Base-by-base conservation (phyloP, 139 green algal species). In the Micractinium conductrix region DNA sequence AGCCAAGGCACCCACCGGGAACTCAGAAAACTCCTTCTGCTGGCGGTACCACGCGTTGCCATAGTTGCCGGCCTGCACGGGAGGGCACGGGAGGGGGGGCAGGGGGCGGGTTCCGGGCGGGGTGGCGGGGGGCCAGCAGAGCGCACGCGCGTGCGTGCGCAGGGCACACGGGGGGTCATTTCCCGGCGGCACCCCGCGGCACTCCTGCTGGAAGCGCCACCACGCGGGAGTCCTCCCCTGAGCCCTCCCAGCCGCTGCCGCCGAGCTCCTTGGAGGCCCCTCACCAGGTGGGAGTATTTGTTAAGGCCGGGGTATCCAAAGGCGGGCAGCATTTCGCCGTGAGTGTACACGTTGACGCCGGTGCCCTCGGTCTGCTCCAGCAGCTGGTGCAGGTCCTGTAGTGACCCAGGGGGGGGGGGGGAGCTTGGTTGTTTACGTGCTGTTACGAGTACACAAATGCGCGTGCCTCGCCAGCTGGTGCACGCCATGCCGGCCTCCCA, bases 321-420 rank as follows among this genome's bases (percentile, higher is more conserved):
- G 0, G 89, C 93, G 22, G 92, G 92, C 74, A 95, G 89, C 92
- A 95, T 94, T 90, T 95, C 92, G 16, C 92, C 91, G 73, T 95
- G 93, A 35, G 93, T 96, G 92, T 95, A 96, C 38, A 96, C 88
- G 83, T 95, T 92, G 83, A 95, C 89, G 50, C 92, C 92, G 26
- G 63, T 95, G 80, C 92, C 92, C 78, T 89, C 87, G 17, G 92
- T 96, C 84, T 91, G 88, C 84, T 94, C 50, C 37, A 96, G 85
- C 87, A 95, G 83, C 22, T 68, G 65, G 28, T 94, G 58, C 74
- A 94, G 86, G 87, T 95, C 93, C 53, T 92, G 80, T 35, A 12
- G 71, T 9, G 69, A 6, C 6, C 26, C 6, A 28, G 9, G 0
- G 42, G 1, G 24, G 28, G 43, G 42, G 43, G 10, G 71, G 62